Conservation (phyloP, 768 basidiomycete species). For the Myochromella boudieri region DNA sequence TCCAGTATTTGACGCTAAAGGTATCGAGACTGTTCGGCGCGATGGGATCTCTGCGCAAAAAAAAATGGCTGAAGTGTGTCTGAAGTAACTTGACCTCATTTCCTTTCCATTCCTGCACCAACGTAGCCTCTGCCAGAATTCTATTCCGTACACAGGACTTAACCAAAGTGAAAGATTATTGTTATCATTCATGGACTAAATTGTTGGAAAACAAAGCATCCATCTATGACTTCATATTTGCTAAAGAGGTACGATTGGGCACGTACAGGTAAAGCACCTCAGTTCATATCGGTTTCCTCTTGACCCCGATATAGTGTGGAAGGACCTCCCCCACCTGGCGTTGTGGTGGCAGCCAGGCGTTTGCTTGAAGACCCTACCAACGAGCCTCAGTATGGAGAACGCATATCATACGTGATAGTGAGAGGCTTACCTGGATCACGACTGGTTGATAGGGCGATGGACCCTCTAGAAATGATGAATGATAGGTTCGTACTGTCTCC, state of each 20-base stretch:
- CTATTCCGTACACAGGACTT: constrained; percentile 90
- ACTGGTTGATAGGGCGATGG: constrained; percentile 73
- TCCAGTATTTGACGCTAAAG: constrained; percentile 92
- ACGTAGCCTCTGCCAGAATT: constrained; percentile 53
- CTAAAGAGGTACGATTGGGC: constrained; percentile 92
- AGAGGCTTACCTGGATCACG: constrained; percentile 60
- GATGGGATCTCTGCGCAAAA: constrained; percentile 89
- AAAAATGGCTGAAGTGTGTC: constrained; percentile 87
- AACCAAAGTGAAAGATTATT: constrained; percentile 87
- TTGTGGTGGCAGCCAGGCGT: constrained; percentile 76
- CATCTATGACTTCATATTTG: constrained; percentile 92
- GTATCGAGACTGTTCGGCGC: constrained; percentile 93
- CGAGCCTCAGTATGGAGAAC: constrained; percentile 91
- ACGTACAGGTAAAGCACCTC: constrained; percentile 73
- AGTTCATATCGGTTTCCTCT: not conserved
- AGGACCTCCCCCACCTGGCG: constrained; percentile 89
- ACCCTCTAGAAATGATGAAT: constrained; percentile 68
- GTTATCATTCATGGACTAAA: constrained; percentile 80
- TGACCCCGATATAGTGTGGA: constrained; percentile 57
- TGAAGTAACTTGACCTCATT: constrained; percentile 62
- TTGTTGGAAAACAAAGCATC: constrained; percentile 79
- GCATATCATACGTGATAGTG: constrained; percentile 87
- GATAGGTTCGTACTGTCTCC: constrained; percentile 46
- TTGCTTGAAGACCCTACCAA: constrained; percentile 73
- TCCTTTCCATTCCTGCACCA: not conserved